Conservation (phyloP, 768 basidiomycete genomes). For the Auricularia cornea region DNA sequence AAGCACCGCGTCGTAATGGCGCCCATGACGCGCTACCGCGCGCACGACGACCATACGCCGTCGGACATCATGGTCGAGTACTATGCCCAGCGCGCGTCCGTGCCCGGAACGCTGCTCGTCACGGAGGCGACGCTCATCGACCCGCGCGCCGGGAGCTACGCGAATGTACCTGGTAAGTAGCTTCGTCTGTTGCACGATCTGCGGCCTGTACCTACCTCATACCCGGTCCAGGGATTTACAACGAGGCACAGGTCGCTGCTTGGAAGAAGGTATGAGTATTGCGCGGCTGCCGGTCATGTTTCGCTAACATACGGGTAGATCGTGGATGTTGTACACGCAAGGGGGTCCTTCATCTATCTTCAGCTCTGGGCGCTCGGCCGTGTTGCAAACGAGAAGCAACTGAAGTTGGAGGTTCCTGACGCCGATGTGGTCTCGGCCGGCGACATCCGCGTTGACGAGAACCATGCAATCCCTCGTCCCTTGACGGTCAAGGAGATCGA, state of each 20-base stretch:
- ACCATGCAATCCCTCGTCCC: background rate
- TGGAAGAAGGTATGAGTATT: slow-evolving; percentile 22
- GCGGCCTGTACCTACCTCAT: too few species aligned
- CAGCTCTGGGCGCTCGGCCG: slow-evolving; percentile 56
- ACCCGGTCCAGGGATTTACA: slow-evolving; percentile 25
- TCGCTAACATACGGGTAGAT: too few species aligned
- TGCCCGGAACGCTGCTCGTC: slow-evolving; percentile 18
- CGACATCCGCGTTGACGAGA: background rate
- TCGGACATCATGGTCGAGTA: background rate
- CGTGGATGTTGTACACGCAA: slow-evolving; percentile 47
- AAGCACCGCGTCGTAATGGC: slow-evolving; percentile 13
- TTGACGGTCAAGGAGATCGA: slow-evolving; percentile 23
- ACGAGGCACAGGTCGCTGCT: slow-evolving; percentile 22
- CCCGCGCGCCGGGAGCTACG: slow-evolving; percentile 38
- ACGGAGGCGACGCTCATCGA: slow-evolving; percentile 45
- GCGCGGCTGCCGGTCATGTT: too few species aligned
- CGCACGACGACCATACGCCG: background rate
- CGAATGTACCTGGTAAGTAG: slow-evolving; percentile 26
- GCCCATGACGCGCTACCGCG: slow-evolving; percentile 13
- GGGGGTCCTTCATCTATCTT: slow-evolving; percentile 41
- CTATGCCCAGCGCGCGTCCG: slow-evolving; percentile 2
- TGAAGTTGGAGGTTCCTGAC: background rate
- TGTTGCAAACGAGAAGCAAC: slow-evolving; percentile 15
- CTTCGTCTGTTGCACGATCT: background rate
- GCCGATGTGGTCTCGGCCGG: background rate